These are phyloP conservation scores for Volvariella surrecta DNA, from an alignment of 1,284 basidiomycete species.

Conservation along the genomic window DNA sequence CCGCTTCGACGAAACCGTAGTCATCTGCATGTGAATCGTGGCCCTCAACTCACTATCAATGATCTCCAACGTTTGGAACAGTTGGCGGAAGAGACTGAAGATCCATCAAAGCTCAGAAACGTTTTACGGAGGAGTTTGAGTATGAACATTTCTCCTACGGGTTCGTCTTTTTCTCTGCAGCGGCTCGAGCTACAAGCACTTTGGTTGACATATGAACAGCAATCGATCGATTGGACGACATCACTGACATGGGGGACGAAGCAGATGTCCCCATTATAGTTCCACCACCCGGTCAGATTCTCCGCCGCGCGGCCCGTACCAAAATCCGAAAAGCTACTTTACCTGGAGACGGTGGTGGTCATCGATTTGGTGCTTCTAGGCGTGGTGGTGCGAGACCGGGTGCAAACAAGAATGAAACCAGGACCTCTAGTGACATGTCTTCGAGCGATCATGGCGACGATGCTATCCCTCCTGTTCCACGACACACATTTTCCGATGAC, in stretches of 20 bases:
- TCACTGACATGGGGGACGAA: slow-evolving; percentile 63
- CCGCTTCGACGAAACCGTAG: slow-evolving; percentile 62
- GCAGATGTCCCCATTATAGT: slow-evolving; percentile 87
- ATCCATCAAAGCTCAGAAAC: slow-evolving; percentile 77
- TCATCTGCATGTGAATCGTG: slow-evolving; percentile 51
- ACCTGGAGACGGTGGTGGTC: slow-evolving; percentile 69
- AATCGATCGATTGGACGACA: slow-evolving; percentile 58
- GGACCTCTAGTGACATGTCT: slow-evolving; percentile 56
- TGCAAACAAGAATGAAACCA: slow-evolving; percentile 28
- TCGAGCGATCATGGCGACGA: slow-evolving; percentile 60
- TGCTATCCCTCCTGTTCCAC: slow-evolving; percentile 14
- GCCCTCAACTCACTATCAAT: slow-evolving; percentile 78
- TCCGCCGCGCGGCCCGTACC: slow-evolving; percentile 88
- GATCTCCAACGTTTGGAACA: slow-evolving; percentile 92
- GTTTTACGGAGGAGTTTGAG: slow-evolving; percentile 85
- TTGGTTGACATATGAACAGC: slow-evolving; percentile 27
- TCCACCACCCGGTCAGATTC: slow-evolving; percentile 80
- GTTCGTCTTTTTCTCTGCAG: slow-evolving; percentile 39
- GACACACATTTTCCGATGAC: slow-evolving; percentile 40
- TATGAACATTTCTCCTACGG: slow-evolving; percentile 77
- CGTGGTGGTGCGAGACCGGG: slow-evolving; percentile 30
- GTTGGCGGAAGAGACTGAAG: slow-evolving; percentile 81
- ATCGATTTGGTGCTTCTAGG: slow-evolving; percentile 64
- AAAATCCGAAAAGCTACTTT: slow-evolving; percentile 89
- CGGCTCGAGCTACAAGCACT: slow-evolving; percentile 11